Evolutionary conservation across 2,329 filamentous ascomycete species (phyloP).

Genomic region (Colletotrichum coccodes): DNA sequence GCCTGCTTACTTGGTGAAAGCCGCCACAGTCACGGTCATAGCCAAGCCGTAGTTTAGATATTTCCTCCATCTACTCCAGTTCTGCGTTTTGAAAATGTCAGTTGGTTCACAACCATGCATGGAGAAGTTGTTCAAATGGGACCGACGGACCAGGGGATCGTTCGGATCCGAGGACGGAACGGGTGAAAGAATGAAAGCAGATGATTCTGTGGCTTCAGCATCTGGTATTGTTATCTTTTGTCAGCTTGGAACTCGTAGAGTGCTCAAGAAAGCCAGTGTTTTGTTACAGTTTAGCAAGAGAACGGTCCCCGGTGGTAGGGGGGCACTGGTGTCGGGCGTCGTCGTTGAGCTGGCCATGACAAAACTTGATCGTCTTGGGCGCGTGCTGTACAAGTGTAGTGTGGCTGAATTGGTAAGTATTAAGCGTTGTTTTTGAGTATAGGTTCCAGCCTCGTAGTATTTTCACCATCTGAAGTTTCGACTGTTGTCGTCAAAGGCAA

Average conservation of each 20-base stretch:
- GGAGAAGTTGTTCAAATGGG: neutral
- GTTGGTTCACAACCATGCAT: neutral
- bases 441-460: constrained; percentile 4
- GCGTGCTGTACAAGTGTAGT: neutral
- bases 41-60: constrained; percentile 41
- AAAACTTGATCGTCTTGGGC: neutral
- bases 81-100: constrained; percentile 33
- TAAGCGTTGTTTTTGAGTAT: neutral
- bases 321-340: neutral
- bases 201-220: neutral
- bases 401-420: neutral
- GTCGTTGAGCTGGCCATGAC: neutral
- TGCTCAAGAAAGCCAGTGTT: neutral
- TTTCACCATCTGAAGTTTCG: neutral
- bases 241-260: neutral
- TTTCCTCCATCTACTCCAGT: constrained; percentile 44
- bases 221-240: neutral
- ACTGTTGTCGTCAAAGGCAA: neutral
- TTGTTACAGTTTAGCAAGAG: constrained; percentile 16
- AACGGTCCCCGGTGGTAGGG: constrained; percentile 25
- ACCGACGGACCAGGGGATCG: constrained; percentile 41
- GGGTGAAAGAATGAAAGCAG: constrained; percentile 23
- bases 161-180: constrained; percentile 39
- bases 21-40: constrained; percentile 39
- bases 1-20: constrained; percentile 38